A percentile compares a stretch with the other conserved stretches of the same genome.
phyloP scores from a whole-genome alignment of 805 yeast species.

The Starmerella floris region DNA sequence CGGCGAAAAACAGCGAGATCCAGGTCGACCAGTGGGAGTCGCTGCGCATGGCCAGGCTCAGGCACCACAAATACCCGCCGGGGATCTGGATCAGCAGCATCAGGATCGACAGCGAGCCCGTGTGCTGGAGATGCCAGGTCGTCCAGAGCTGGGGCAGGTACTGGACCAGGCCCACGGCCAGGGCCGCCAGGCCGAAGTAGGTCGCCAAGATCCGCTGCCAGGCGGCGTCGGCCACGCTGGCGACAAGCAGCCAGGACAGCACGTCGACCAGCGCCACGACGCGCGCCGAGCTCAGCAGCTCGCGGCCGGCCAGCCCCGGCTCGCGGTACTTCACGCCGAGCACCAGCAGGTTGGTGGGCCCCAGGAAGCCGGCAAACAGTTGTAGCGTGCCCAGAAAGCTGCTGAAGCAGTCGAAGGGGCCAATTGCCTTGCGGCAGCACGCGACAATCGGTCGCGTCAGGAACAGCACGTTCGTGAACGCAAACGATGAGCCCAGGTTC shows the following conservation, averaged over 20 bases:
- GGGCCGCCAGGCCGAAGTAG: slow-evolving; percentile 50
- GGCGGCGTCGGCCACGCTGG: neutral
- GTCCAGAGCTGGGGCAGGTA: slow-evolving; percentile 69
- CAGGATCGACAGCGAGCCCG: slow-evolving; percentile 65
- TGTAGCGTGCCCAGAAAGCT: slow-evolving; percentile 23
- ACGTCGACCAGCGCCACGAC: slow-evolving; percentile 16
- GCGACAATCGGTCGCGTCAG: slow-evolving; percentile 45
- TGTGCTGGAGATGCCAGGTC: slow-evolving; percentile 53
- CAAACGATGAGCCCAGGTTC: slow-evolving; percentile 59
- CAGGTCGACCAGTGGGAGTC: slow-evolving; percentile 80
- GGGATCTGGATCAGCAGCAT: slow-evolving; percentile 86
- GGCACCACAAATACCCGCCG: slow-evolving; percentile 72
- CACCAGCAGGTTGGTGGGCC: slow-evolving; percentile 19
- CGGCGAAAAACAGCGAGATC: slow-evolving; percentile 67
- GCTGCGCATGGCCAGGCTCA: slow-evolving; percentile 53
- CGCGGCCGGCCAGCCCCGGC: slow-evolving; percentile 28
- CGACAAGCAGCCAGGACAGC: slow-evolving; percentile 12
- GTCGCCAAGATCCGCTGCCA: slow-evolving; percentile 11
- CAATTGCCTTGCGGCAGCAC: slow-evolving; percentile 38
- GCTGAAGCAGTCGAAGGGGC: slow-evolving; percentile 18
- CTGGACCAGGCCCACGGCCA: slow-evolving; percentile 52
- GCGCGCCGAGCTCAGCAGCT: slow-evolving; percentile 17
- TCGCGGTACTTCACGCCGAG: slow-evolving; percentile 22
- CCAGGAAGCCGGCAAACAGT: slow-evolving; percentile 18
- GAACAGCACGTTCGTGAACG: slow-evolving; percentile 50